Conservation (phyloP, 2,329 filamentous ascomycete genomes). For the Colletotrichum eleusines region DNA sequence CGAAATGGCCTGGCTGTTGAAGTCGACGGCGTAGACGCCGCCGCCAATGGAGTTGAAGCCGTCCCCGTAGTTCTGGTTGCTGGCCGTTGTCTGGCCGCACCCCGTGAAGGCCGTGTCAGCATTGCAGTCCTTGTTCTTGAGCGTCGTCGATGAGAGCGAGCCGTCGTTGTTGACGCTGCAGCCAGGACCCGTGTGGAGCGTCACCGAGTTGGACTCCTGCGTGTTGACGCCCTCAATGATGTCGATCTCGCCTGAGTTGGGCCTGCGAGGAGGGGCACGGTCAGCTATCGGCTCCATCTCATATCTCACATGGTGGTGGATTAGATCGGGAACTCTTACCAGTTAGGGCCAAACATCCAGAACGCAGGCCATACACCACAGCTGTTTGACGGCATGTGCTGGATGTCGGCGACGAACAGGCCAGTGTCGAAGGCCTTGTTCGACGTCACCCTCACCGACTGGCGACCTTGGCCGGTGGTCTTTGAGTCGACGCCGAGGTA, state of each 20-base stretch:
- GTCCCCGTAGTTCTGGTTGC: slow-evolving; percentile 70
- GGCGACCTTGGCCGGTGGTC: slow-evolving; percentile 71
- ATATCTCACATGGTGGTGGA: not conserved
- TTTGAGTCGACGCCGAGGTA: slow-evolving; percentile 78
- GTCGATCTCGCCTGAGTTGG: slow-evolving; percentile 79
- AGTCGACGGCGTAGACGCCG: slow-evolving; percentile 81
- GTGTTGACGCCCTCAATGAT: slow-evolving; percentile 83
- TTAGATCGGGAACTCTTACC: slow-evolving; percentile 54
- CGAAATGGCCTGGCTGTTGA: slow-evolving; percentile 78
- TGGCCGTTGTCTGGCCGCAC: slow-evolving; percentile 67
- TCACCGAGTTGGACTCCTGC: slow-evolving; percentile 69
- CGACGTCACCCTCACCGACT: slow-evolving; percentile 77
- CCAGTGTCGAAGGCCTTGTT: slow-evolving; percentile 75
- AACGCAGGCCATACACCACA: slow-evolving; percentile 85
- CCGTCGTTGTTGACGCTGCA: slow-evolving; percentile 68
- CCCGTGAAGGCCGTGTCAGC: slow-evolving; percentile 65
- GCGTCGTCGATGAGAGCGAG: slow-evolving; percentile 58
- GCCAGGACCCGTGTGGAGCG: slow-evolving; percentile 73
- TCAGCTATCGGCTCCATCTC: not conserved
- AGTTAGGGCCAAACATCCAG: slow-evolving; percentile 75
- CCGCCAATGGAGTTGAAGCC: slow-evolving; percentile 78
- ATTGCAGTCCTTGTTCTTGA: slow-evolving; percentile 69
- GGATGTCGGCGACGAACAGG: slow-evolving; percentile 79
- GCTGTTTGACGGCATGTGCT: slow-evolving; percentile 78
- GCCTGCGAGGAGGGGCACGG: slow-evolving; percentile 48